These are phyloP conservation scores for Colletotrichum kahawae DNA, from an alignment of 2,329 filamentous ascomycete genomes.

Conservation along the genomic window DNA sequence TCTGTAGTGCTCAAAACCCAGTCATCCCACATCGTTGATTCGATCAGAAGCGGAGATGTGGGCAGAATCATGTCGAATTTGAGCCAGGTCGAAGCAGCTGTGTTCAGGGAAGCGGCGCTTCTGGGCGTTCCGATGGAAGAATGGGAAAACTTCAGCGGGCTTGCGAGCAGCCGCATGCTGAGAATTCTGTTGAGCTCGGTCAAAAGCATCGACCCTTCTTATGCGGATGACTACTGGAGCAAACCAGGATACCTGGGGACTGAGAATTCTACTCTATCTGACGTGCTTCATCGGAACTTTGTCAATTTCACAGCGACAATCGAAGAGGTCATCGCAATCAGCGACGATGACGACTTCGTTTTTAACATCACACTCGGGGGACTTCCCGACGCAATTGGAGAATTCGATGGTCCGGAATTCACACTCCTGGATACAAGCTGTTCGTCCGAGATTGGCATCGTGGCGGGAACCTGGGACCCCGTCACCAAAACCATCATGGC, in stretches of 20 bases:
- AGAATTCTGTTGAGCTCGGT: background rate
- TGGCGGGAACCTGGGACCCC: background rate
- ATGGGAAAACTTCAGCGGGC: slow-evolving; percentile 13
- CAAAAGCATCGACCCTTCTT: slow-evolving; percentile 11
- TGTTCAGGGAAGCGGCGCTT: slow-evolving; percentile 1
- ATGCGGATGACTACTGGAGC: slow-evolving; percentile 24
- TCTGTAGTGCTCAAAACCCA: background rate
- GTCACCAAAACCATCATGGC: background rate
- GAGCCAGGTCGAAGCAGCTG: background rate
- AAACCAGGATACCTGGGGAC: slow-evolving; percentile 20
- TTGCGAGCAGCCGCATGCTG: background rate
- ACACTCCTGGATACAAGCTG: background rate
- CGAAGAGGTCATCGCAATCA: background rate
- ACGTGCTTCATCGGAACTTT: background rate
- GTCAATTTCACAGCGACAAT: background rate
- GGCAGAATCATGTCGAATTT: background rate
- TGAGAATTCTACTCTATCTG: slow-evolving; percentile 9
- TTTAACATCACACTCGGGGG: background rate
- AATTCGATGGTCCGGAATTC: background rate
- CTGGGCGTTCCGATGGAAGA: background rate
- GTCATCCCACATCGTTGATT: background rate
- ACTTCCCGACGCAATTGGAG: fast-evolving
- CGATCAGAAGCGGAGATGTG: background rate
- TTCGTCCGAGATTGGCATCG: background rate
- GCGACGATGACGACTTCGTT: background rate